Evolutionary conservation across 192 early-diverging fungal genomes (phyloP).

Genomic region (Thoreauomyces humboldtii): DNA sequence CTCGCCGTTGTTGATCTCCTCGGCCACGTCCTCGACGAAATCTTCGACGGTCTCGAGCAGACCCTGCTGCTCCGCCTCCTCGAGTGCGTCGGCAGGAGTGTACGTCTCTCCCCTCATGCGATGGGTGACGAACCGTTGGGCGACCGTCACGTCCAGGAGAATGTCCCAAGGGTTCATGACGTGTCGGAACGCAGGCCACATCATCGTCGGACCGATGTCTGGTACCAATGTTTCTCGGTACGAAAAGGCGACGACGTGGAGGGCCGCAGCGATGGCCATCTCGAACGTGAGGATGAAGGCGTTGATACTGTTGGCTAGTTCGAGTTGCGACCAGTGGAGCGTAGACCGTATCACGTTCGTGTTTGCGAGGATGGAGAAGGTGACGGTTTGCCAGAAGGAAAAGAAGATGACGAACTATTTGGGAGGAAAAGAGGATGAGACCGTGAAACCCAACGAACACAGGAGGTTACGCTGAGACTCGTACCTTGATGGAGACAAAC

Average conservation of each 20-base stretch:
- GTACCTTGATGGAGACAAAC: slow-evolving; percentile 16
- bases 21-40: slow-evolving; percentile 7
- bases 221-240: not conserved
- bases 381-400: slow-evolving; percentile 56
- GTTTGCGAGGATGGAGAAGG: slow-evolving; percentile 53
- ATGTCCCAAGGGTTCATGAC: not conserved
- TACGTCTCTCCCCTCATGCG: slow-evolving; percentile 13
- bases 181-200: slow-evolving; percentile 9
- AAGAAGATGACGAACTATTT: slow-evolving; percentile 55
- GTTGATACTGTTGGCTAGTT: slow-evolving; percentile 47
- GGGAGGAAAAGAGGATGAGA: slow-evolving; percentile 3
- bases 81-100: slow-evolving; percentile 11
- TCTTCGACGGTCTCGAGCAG: slow-evolving; percentile 10
- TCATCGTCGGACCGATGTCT: slow-evolving; percentile 5
- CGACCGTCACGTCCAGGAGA: slow-evolving; percentile 2
- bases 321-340: slow-evolving; percentile 53
- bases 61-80: slow-evolving; percentile 13
- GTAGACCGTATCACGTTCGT: slow-evolving; percentile 41
- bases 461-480: not conserved
- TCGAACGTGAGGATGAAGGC: slow-evolving; percentile 39
- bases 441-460: not conserved
- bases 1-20: slow-evolving; percentile 9
- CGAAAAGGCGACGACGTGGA: slow-evolving; percentile 52
- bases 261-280: slow-evolving; percentile 53
- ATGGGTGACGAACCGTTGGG: slow-evolving; percentile 18